Percentiles rank a stretch among this genome's conserved stretches.
Evolutionary conservation across 805 yeast genomes (phyloP).

Genomic region (Schizosaccharomyces pombe): DNA sequence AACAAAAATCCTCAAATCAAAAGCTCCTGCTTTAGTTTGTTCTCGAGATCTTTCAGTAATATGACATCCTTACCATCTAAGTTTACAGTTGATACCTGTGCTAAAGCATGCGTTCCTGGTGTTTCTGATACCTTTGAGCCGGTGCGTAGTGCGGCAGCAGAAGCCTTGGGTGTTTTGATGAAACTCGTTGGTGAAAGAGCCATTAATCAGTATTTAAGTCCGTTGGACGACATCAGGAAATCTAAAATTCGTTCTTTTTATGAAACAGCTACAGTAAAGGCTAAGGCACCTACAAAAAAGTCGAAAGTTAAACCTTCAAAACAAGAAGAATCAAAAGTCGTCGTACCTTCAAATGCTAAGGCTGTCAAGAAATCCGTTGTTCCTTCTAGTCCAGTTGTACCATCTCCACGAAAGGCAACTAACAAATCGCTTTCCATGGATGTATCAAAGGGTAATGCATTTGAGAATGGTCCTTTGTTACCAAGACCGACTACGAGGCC

Average conservation of each 20-base stretch:
- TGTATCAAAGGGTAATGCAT: not conserved
- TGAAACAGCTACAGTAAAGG: constrained; percentile 32
- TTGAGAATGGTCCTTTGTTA: not conserved
- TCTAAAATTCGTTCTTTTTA: constrained; percentile 39
- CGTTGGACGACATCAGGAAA: constrained; percentile 55
- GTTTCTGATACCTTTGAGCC: constrained; percentile 67
- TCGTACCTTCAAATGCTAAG: too few relatives aligned
- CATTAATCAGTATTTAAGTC: constrained; percentile 33
- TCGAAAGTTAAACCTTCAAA: constrained; percentile 30
- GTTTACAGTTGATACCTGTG: constrained; percentile 32
- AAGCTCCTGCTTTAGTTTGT: constrained; percentile 40
- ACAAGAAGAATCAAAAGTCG: constrained; percentile 14
- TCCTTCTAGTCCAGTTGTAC: not conserved
- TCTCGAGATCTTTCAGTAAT: constrained; percentile 36
- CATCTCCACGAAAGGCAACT: not conserved
- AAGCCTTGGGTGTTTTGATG: constrained; percentile 57
- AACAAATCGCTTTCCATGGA: not conserved
- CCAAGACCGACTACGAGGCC: not conserved
- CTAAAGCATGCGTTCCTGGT: constrained; percentile 34
- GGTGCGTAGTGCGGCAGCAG: constrained; percentile 54
- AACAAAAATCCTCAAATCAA: constrained; percentile 71
- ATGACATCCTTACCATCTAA: constrained; percentile 27
- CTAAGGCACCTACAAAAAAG: constrained; percentile 16
- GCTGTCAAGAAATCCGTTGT: not conserved
- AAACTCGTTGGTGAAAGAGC: constrained; percentile 60